These are phyloP conservation scores for Neolentinus lepideus DNA, from an alignment of 1,284 basidiomycete genomes.

Conservation along the genomic window DNA sequence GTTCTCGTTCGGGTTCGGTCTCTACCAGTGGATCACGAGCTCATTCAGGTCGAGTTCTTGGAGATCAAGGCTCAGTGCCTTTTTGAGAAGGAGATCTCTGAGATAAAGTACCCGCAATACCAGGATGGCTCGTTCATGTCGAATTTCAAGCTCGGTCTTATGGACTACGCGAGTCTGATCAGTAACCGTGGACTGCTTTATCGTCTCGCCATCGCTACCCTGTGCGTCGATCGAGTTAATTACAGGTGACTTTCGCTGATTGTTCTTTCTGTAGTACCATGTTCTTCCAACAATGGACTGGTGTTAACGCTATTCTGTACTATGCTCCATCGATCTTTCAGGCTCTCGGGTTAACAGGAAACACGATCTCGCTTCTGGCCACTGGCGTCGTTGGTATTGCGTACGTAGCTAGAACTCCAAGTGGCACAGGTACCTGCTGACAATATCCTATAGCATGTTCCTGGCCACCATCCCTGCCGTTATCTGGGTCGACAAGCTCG, in stretches of 20 bases:
- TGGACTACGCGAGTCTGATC: slow-evolving; percentile 50
- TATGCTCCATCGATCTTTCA: slow-evolving; percentile 64
- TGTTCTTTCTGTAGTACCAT: slow-evolving; percentile 36
- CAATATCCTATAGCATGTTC: slow-evolving; percentile 43
- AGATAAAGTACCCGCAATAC: slow-evolving; percentile 50
- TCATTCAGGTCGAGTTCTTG: slow-evolving; percentile 77
- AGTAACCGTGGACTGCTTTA: slow-evolving; percentile 44
- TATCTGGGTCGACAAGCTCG: slow-evolving; percentile 65
- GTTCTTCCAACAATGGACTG: slow-evolving; percentile 72
- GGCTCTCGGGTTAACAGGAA: slow-evolving; percentile 48
- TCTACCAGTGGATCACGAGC: slow-evolving; percentile 48
- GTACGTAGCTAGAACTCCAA: slow-evolving; percentile 36
- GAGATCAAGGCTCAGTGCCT: slow-evolving; percentile 75
- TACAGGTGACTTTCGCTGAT: neutral
- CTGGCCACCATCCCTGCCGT: slow-evolving; percentile 70
- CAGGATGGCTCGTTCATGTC: slow-evolving; percentile 55
- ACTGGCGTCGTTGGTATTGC: slow-evolving; percentile 81
- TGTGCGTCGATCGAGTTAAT: slow-evolving; percentile 27
- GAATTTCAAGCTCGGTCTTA: slow-evolving; percentile 54
- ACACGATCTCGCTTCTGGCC: slow-evolving; percentile 58
- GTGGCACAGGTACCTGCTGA: slow-evolving; percentile 3
- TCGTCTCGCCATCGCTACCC: slow-evolving; percentile 50
- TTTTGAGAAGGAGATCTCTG: slow-evolving; percentile 61
- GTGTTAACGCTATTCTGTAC: slow-evolving; percentile 63
- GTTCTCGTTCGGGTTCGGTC: slow-evolving; percentile 59